phyloP scores from a whole-genome alignment of 805 yeast genomes.

The Candida parachauliodes region DNA sequence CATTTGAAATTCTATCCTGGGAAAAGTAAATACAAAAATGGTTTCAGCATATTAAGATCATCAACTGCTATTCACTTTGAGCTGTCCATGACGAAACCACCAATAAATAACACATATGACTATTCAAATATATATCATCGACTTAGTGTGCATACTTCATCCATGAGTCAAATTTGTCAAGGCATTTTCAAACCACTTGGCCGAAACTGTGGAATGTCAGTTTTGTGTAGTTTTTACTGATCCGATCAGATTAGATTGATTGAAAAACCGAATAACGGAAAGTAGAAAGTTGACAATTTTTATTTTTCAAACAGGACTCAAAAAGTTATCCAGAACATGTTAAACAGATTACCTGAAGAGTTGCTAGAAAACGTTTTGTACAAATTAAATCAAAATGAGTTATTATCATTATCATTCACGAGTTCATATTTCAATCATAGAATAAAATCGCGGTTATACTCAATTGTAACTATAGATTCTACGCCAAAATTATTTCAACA shows the following conservation, averaged over 20 bases:
- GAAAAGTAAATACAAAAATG: no score
- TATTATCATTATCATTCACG: conserved; percentile 14
- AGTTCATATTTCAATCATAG: conserved; percentile 8
- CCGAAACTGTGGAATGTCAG: no score
- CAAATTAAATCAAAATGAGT: conserved; percentile 13
- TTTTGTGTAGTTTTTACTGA: conserved; percentile 5
- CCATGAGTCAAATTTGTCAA: no score
- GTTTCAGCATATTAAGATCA: no score
- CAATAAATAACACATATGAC: no score
- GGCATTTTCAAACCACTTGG: background rate
- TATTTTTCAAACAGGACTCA: background rate
- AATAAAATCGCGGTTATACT: conserved; percentile 10
- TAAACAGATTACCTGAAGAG: conserved; percentile 19
- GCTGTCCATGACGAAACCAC: no score
- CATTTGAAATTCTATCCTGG: no score
- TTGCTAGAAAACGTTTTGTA: conserved; percentile 13
- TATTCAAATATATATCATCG: no score
- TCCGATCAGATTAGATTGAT: conserved; percentile 6
- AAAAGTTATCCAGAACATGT: conserved; percentile 11
- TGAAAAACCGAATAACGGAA: conserved; percentile 2
- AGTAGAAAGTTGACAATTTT: background rate
- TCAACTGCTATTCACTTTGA: no score
- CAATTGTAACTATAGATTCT: conserved; percentile 9
- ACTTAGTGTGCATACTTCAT: no score
- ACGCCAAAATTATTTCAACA: conserved; percentile 6